Conservation (phyloP, 2,329 filamentous ascomycete species). For the Arthroderma sp. region DNA sequence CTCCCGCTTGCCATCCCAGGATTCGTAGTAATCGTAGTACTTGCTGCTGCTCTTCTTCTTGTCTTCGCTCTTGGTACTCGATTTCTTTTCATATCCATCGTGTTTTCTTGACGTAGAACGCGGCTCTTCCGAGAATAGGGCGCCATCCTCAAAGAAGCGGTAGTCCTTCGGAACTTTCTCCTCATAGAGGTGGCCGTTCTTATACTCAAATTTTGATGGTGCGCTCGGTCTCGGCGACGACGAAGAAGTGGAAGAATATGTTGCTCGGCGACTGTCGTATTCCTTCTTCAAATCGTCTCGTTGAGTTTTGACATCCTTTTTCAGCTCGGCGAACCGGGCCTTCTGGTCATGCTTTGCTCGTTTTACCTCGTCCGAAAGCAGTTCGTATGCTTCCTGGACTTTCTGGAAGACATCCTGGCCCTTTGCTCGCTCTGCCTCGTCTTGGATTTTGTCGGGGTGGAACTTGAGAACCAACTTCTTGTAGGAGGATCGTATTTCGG, state of each 20-base stretch:
- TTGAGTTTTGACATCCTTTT: conserved; percentile 30
- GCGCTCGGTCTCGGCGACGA: conserved; percentile 14
- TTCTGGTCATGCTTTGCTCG: conserved; percentile 66
- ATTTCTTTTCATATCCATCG: conserved; percentile 23
- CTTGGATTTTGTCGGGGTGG: conserved; percentile 82
- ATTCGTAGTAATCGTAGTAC: neutral
- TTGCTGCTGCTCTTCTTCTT: conserved; percentile 24
- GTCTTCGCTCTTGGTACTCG: conserved; percentile 20
- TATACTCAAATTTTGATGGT: conserved; percentile 9
- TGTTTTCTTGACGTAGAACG: conserved; percentile 27
- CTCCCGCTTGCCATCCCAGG: conserved; percentile 25
- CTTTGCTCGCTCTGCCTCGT: conserved; percentile 58
- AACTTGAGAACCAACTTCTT: conserved; percentile 77
- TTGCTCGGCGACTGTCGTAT: conserved; percentile 14
- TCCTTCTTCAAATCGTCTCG: conserved; percentile 32
- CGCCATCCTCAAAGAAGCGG: conserved; percentile 26
- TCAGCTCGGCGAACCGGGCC: conserved; percentile 52
- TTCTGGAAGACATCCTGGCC: conserved; percentile 83
- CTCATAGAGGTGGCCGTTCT: conserved; percentile 30
- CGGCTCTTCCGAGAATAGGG: conserved; percentile 24
- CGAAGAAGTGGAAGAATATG: conserved; percentile 5
- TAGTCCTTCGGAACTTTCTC: conserved; percentile 27
- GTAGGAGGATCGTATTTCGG: conserved; percentile 65
- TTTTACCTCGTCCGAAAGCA: conserved; percentile 64
- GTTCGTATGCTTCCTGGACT: conserved; percentile 85